Base-by-base conservation (phyloP, 257 asterid species). In the Scutellaria galericulata region DNA sequence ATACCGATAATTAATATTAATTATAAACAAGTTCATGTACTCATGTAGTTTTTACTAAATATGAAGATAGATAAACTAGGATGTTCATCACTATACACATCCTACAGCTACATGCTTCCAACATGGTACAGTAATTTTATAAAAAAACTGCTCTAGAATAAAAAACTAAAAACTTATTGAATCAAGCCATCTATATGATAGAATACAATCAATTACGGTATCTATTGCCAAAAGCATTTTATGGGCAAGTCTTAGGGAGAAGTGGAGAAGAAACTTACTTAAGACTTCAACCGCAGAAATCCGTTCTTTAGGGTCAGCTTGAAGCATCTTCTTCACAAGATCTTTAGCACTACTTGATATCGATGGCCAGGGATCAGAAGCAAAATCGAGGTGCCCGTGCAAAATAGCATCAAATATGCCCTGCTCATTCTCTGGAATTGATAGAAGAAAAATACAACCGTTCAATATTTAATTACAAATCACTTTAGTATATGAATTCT, bases 321-420 rank as follows among this genome's bases (percentile, higher is more conserved):
- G 87, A 64, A 95, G 89, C 99, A 95, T 95, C 89, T 88, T 95
- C 92, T 90, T 90, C 72, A 95, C 96, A 42, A 95, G 97, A 75
- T 92, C 97, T 81, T 90, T 95, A 61, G 97, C 99, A 69, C 99
- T 95, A 71, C 77, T 86, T n/a, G 99, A 92, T 84, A 95, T 84
- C 31, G 93, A 86, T 64, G 98, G 97, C 99, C 99, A 95, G 51
- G 99, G 99, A 20, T 84, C 91, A 6, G 92, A 85, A 55, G 80
- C 84, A 64, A 93, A 91, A 83, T 91, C 96, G 7, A 93, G 87
- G 82, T 91, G 90, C 60, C 99, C 98, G 5, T 90, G 88, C 48
- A 81, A 71, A 68, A 92, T 79, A 57, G 97, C 85, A 77, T 92
- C 97, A 70, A 95, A 95, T 60, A 95, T 92, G 22, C 84, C 84